These are phyloP conservation scores for Pharus latifolius DNA, from an alignment of 176 grass and related monocot species.

Conservation along the genomic window DNA sequence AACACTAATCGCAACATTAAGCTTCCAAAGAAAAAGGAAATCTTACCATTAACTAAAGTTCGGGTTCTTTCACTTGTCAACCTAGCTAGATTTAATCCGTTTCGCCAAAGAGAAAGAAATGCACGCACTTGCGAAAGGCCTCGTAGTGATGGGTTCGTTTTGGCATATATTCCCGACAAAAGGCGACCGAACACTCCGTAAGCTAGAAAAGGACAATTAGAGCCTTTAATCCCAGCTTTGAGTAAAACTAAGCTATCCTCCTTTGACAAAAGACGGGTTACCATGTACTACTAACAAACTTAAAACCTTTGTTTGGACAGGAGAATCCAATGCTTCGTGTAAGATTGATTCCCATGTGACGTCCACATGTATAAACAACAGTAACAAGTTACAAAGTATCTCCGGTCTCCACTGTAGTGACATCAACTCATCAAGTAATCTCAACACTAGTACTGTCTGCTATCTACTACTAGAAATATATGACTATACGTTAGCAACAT, in stretches of 20 bases:
- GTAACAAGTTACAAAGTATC: background rate
- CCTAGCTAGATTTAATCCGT: constrained; percentile 19
- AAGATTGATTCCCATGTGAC: constrained; percentile 33
- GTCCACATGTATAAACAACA: constrained; percentile 9
- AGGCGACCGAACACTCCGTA: background rate
- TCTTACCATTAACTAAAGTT: no score
- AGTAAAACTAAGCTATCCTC: constrained; percentile 14
- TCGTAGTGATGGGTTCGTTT: constrained; percentile 39
- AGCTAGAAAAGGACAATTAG: constrained; percentile 37
- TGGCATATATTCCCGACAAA: constrained; percentile 44
- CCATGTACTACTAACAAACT: background rate
- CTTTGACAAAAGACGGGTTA: constrained; percentile 15
- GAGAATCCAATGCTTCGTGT: constrained; percentile 31
- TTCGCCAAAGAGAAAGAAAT: background rate
- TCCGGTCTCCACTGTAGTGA: no score
- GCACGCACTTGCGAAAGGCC: constrained; percentile 41
- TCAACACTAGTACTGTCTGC: no score
- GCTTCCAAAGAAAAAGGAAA: background rate
- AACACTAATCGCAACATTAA: background rate
- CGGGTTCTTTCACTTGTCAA: constrained; percentile 4
- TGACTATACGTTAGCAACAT: no score
- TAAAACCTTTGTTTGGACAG: constrained; percentile 18
- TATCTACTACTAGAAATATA: no score
- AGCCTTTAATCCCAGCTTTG: constrained; percentile 36
- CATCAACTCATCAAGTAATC: no score